phyloP scores from a whole-genome alignment of 164 flowering plant genomes.

The Litsea cubeba region DNA sequence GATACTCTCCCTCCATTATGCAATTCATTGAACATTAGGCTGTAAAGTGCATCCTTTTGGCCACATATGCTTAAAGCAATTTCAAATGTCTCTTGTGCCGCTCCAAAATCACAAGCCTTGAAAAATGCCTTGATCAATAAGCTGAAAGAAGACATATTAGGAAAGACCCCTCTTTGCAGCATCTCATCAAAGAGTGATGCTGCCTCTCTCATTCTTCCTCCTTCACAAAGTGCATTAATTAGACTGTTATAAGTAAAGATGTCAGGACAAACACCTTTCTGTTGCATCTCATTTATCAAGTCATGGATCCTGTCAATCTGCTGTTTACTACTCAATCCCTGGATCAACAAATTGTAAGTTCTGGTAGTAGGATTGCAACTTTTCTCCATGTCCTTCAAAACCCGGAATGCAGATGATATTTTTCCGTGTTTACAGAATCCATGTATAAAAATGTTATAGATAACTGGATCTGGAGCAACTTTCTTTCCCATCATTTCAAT shows the following conservation, averaged over 20 bases:
- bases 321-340: slow-evolving; percentile 62
- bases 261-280: slow-evolving; percentile 56
- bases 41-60: slow-evolving; percentile 60
- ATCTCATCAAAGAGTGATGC: slow-evolving; percentile 63
- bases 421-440: slow-evolving; percentile 69
- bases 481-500: slow-evolving; percentile 70
- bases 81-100: slow-evolving; percentile 65
- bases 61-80: slow-evolving; percentile 55
- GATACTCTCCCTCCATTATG: slow-evolving; percentile 47
- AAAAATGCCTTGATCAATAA: slow-evolving; percentile 64
- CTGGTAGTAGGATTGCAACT: slow-evolving; percentile 57
- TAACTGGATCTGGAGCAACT: slow-evolving; percentile 57
- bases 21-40: slow-evolving; percentile 66
- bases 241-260: slow-evolving; percentile 65
- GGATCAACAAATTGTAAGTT: slow-evolving; percentile 75
- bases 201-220: slow-evolving; percentile 61
- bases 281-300: slow-evolving; percentile 76
- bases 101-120: slow-evolving; percentile 48
- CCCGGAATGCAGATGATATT: slow-evolving; percentile 77
- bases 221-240: slow-evolving; percentile 63
- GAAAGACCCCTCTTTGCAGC: slow-evolving; percentile 58
- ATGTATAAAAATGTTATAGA: slow-evolving; percentile 61
- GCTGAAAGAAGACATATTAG: slow-evolving; percentile 57
- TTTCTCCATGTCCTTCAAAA: slow-evolving; percentile 91
- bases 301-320: slow-evolving; percentile 70